Percentiles rank a stretch among this genome's conserved stretches.
These are phyloP conservation scores for Tricholoma hemisulphureum DNA, from an alignment of 768 basidiomycete genomes.

Conservation along the genomic window DNA sequence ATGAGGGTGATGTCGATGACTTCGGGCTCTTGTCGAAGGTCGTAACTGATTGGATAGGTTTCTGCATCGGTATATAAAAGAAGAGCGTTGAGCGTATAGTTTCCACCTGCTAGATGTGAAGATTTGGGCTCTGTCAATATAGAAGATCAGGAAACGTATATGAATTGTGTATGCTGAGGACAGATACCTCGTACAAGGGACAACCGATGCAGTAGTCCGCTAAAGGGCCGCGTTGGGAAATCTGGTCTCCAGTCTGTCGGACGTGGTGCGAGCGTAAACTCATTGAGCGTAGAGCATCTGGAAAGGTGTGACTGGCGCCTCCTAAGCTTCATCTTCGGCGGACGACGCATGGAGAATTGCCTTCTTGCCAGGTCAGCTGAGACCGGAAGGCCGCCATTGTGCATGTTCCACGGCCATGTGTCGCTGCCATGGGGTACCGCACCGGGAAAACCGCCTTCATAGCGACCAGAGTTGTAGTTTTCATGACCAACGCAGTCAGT, in stretches of 20 bases:
- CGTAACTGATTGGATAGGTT: conserved; percentile 12
- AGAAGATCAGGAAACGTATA: neutral
- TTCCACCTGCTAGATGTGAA: neutral
- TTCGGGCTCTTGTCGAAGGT: conserved; percentile 15
- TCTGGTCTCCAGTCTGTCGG: conserved; percentile 16
- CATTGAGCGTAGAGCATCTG: neutral
- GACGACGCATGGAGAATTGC: neutral
- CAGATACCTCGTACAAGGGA: neutral
- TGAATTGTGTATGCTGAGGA: neutral
- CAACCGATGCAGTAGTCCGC: conserved; percentile 1
- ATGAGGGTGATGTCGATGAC: conserved; percentile 11
- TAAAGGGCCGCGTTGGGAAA: conserved; percentile 7
- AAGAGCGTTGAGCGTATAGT: conserved; percentile 11
- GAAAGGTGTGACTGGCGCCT: neutral
- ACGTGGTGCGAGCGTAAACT: conserved; percentile 12
- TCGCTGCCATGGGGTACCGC: neutral
- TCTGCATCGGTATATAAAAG: conserved; percentile 8
- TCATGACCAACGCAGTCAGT: too few species aligned
- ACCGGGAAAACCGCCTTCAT: neutral
- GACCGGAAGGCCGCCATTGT: neutral
- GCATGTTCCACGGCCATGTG: neutral
- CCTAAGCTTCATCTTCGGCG: neutral
- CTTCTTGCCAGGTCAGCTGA: neutral
- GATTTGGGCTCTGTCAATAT: neutral
- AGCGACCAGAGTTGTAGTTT: neutral